phyloP scores from a whole-genome alignment of 306 rosid genomes.

The Morella rubra region DNA sequence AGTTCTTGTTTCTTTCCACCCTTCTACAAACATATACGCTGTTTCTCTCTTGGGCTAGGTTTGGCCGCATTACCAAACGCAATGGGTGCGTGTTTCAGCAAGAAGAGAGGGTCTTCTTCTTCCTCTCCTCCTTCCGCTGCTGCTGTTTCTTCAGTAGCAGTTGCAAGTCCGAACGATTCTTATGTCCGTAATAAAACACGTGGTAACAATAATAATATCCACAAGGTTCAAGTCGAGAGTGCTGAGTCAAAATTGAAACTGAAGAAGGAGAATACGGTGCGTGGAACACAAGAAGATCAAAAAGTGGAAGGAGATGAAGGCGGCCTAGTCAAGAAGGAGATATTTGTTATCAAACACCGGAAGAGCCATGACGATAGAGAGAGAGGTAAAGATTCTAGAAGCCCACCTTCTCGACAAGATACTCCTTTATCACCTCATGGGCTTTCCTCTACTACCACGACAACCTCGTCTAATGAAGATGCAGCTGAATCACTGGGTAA shows the following conservation, averaged over 20 bases:
- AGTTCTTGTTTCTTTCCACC: neutral
- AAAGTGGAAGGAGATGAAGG: slow-evolving; percentile 13
- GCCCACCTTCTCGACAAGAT: slow-evolving; percentile 17
- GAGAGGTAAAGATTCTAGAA: slow-evolving; percentile 27
- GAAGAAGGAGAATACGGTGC: slow-evolving; percentile 24
- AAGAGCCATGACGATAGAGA: slow-evolving; percentile 83
- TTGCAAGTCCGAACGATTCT: slow-evolving; percentile 26
- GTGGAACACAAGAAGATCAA: slow-evolving; percentile 20
- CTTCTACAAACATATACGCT: neutral
- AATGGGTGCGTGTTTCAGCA: slow-evolving; percentile 94
- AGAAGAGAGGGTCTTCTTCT: slow-evolving; percentile 50
- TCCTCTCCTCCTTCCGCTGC: slow-evolving; percentile 18
- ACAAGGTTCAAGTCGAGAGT: slow-evolving; percentile 28
- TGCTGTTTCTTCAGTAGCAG: slow-evolving; percentile 34
- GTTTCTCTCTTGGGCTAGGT: slow-evolving; percentile 11
- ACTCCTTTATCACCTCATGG: neutral
- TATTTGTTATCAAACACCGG: slow-evolving; percentile 74
- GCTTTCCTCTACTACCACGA: neutral
- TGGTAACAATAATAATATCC: slow-evolving; percentile 13
- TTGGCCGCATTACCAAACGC: slow-evolving; percentile 17
- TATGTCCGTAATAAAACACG: neutral
- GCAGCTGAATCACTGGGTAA: slow-evolving; percentile 5
- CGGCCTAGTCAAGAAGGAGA: slow-evolving; percentile 60
- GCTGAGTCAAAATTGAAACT: slow-evolving; percentile 25
- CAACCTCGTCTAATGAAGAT: slow-evolving; percentile 12